Conservation (phyloP, 2,329 filamentous ascomycete genomes). For the Sordariomycetes sp. region DNA sequence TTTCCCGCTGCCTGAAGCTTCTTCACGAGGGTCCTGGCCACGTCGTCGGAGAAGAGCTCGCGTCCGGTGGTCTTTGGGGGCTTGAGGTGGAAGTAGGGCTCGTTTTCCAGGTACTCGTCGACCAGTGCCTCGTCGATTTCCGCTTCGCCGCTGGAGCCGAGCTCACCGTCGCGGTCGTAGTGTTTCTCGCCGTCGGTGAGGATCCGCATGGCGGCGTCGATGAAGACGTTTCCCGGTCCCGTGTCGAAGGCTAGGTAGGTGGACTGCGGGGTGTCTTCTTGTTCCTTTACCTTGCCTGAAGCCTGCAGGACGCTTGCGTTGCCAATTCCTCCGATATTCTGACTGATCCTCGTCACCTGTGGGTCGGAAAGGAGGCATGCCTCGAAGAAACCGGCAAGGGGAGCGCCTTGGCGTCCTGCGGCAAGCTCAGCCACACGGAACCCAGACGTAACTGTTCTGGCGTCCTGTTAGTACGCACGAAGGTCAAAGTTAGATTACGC, state of each 20-base stretch:
- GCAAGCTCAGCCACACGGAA: constrained; percentile 46
- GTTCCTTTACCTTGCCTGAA: too few relatives aligned
- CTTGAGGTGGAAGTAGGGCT: constrained; percentile 37
- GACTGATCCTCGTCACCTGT: constrained; percentile 43
- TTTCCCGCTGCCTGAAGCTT: constrained; percentile 30
- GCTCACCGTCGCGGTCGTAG: constrained; percentile 39
- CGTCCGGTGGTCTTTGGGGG: constrained; percentile 47
- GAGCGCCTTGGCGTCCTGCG: constrained; percentile 40
- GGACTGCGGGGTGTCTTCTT: too few relatives aligned
- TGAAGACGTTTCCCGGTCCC: constrained; percentile 44
- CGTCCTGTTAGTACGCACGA: neutral
- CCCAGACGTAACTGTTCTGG: constrained; percentile 17
- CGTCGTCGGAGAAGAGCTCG: constrained; percentile 48
- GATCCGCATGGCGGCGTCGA: constrained; percentile 43
- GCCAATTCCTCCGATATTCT: constrained; percentile 52
- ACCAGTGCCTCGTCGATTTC: constrained; percentile 38
- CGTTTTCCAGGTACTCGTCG: constrained; percentile 31
- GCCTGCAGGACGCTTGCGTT: too few relatives aligned
- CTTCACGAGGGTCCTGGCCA: constrained; percentile 38
- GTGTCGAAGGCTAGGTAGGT: constrained; percentile 37
- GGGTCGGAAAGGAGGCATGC: constrained; percentile 43
- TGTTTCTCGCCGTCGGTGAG: constrained; percentile 37
- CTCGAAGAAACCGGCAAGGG: constrained; percentile 48
- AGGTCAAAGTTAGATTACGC: neutral
- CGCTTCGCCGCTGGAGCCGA: constrained; percentile 31